Percentiles rank a stretch among this genome's conserved stretches.
These are phyloP conservation scores for Cadophora malorum DNA, from an alignment of 2,329 filamentous ascomycete species.

Conservation along the genomic window DNA sequence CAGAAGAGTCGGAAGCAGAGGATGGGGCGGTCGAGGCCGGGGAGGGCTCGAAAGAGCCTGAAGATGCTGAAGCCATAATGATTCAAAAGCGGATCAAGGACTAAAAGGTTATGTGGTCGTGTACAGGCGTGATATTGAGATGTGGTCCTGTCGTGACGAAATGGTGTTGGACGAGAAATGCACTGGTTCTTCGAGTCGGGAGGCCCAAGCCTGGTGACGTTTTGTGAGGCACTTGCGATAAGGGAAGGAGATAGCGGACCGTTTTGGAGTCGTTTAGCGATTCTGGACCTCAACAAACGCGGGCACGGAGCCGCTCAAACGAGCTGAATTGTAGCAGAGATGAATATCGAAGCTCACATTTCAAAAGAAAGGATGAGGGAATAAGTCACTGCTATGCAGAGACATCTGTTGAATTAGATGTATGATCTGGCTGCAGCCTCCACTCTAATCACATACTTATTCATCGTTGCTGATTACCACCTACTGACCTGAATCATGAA, in stretches of 20 bases:
- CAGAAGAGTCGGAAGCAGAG: conserved; percentile 36
- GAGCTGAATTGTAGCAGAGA: not conserved
- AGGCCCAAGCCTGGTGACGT: conserved; percentile 19
- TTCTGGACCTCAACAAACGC: conserved; percentile 6
- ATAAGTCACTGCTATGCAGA: not conserved
- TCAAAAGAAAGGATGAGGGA: not conserved
- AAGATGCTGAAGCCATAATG: conserved; percentile 42
- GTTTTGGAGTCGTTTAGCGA: conserved; percentile 11
- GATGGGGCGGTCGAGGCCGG: conserved; percentile 41
- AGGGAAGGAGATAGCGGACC: conserved; percentile 11
- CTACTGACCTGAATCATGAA: conserved; percentile 16
- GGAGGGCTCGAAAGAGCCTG: conserved; percentile 39
- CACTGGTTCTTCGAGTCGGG: not conserved
- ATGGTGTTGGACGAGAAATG: conserved; percentile 16
- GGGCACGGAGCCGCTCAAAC: not conserved
- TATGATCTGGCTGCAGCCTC: not conserved
- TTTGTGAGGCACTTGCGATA: conserved; percentile 17
- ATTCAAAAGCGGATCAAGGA: not conserved
- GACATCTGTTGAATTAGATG: no score
- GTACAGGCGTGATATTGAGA: not conserved
- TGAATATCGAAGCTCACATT: no score
- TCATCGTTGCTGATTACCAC: conserved; percentile 9
- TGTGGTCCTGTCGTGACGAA: conserved; percentile 10
- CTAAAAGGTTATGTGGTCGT: not conserved
- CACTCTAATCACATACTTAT: not conserved